Evolutionary conservation across 305 asterid species (phyloP).

Genomic region (Withania somnifera): DNA sequence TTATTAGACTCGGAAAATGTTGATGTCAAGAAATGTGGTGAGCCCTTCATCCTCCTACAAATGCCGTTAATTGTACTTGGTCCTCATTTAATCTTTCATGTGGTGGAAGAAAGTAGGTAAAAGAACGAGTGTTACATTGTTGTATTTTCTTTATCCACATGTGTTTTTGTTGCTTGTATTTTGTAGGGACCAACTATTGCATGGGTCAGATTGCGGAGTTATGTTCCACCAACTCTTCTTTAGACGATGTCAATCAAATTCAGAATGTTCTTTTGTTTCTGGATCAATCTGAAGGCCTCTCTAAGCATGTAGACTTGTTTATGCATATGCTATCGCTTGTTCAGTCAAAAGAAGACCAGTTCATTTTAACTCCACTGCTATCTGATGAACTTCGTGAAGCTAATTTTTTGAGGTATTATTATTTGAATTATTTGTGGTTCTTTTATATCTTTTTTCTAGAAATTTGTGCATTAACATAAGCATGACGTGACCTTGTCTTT

Average conservation of each 20-base stretch:
- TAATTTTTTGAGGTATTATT: constrained; percentile 55
- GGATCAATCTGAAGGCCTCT: constrained; percentile 75
- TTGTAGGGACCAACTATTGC: constrained; percentile 84
- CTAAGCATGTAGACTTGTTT: constrained; percentile 74
- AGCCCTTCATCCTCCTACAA: constrained; percentile 16
- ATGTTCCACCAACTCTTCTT: constrained; percentile 36
- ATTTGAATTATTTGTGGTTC: neutral
- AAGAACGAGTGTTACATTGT: neutral
- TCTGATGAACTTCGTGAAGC: constrained; percentile 54
- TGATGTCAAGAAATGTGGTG: constrained; percentile 67
- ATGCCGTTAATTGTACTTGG: neutral
- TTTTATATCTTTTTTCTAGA: neutral
- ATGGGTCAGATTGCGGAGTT: constrained; percentile 66
- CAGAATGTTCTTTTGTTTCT: constrained; percentile 67
- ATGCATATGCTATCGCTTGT: constrained; percentile 77
- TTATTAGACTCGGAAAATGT: constrained; percentile 62
- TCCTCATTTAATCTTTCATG: neutral
- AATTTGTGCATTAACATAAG: neutral
- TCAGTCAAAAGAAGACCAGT: constrained; percentile 49
- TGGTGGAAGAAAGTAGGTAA: neutral
- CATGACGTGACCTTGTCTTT: constrained; percentile 2
- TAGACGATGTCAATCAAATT: constrained; percentile 55
- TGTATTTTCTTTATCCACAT: neutral
- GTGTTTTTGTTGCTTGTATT: constrained; percentile 5
- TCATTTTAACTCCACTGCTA: constrained; percentile 63